Base-by-base conservation (phyloP, 2,329 filamentous ascomycete genomes). In the Cercospora berteroae region DNA sequence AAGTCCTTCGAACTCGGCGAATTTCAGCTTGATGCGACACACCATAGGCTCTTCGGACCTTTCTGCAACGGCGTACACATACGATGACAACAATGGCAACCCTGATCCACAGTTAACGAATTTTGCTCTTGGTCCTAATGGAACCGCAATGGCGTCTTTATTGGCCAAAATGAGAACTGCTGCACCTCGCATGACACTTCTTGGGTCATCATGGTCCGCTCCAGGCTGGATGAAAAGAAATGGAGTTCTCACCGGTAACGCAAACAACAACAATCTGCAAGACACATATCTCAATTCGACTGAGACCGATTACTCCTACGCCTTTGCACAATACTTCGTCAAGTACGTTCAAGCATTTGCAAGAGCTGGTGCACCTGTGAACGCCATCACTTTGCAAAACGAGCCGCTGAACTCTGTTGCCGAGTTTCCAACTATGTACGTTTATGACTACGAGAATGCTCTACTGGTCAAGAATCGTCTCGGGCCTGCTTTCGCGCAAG, bases 181-280 rank as follows among this genome's bases (percentile, higher is more conserved):
- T 29, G 59, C 69, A 10, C 48, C 65, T 12, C 48, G 33, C 3
- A 69, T 72, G 59, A 69, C 64, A 10, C 55, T 72, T 6, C 25
- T 72, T 10, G 70, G 70, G 2, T 67, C 67, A 13, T 64, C 70
- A n/a, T 72, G 69, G 69, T 67, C 63, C 42, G 63, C 70, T n/a
- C 70, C 70, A 18, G 69, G 63, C 3, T 72, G 70, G 70, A 72
- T 72, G 70, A 72, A 72, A 64, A 50, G 59, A 20, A 72, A 70
- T 29, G 36, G 52, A 20, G 44, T 36, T n/a, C 27, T 70, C 1
- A 48, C 60, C 13, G 69, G 70, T 29, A 66, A 69, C 42, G 55
- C 48, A 9, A 66, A 16, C 1, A 62, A 66, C 59, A 72, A 72
- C 67, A 71, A 69, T 23, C 55, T 72, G 31, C 61, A 64, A 44